Conservation (phyloP, 305 asterid species). For the Ajuga reptans region DNA sequence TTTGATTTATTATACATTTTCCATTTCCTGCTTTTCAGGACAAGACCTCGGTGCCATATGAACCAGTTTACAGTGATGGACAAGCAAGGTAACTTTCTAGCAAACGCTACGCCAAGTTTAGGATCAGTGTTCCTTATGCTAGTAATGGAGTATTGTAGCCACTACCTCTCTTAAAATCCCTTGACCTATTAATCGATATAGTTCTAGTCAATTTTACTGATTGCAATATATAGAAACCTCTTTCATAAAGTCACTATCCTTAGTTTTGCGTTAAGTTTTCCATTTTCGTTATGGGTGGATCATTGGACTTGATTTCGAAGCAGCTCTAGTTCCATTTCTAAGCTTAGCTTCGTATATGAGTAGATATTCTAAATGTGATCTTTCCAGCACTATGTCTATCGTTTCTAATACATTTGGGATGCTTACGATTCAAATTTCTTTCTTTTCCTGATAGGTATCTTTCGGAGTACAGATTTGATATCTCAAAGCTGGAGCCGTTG, state of each 20-base stretch:
- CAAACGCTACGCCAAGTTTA: background rate
- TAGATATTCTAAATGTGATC: constrained; percentile 8
- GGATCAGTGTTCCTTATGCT: background rate
- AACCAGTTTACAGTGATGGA: constrained; percentile 75
- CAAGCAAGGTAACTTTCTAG: constrained; percentile 63
- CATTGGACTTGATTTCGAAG: background rate
- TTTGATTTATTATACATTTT: background rate
- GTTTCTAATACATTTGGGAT: background rate
- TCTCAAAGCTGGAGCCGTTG: constrained; percentile 85
- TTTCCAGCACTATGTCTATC: background rate
- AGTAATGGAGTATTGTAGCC: background rate
- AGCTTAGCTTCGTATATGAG: background rate
- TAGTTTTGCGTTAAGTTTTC: background rate
- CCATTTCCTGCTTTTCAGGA: constrained; percentile 40
- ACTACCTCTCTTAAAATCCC: background rate
- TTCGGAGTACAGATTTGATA: constrained; percentile 64
- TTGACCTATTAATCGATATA: background rate
- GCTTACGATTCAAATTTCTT: background rate
- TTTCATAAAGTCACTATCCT: background rate
- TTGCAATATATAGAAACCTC: background rate
- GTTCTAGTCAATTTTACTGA: background rate
- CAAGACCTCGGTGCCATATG: constrained; percentile 74
- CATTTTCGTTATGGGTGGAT: background rate
- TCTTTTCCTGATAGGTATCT: constrained; percentile 45
- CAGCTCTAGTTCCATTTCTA: background rate